phyloP scores from a whole-genome alignment of 1,284 basidiomycete species.

The Moesziomyces antarcticus region DNA sequence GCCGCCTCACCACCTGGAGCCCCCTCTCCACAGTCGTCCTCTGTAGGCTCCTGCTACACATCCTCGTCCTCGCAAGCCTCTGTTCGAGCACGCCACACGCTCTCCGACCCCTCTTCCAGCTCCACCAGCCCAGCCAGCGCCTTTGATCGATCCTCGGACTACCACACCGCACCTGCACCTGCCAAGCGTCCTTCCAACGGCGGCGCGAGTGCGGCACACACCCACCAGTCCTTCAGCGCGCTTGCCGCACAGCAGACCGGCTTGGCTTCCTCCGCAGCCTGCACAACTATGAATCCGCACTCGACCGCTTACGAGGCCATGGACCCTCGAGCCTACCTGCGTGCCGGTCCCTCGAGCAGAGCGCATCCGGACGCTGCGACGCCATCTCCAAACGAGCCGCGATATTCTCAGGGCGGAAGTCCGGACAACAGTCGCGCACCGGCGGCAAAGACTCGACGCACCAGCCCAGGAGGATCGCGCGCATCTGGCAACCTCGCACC shows the following conservation, averaged over 20 bases:
- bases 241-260: not conserved
- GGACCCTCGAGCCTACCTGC: constrained; percentile 12
- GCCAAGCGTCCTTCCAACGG: constrained; percentile 16
- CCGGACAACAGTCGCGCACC: constrained; percentile 39
- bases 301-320: constrained; percentile 7
- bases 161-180: constrained; percentile 1
- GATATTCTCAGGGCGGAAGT: constrained; percentile 10
- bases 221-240: constrained; percentile 1
- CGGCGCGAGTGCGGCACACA: not conserved
- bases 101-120: constrained; percentile 38
- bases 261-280: constrained; percentile 2
- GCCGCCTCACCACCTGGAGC: constrained; percentile 45
- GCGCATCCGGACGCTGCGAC: not conserved
- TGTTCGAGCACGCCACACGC: constrained; percentile 12
- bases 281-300: constrained; percentile 19
- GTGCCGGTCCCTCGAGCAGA: constrained; percentile 10
- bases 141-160: constrained; percentile 15
- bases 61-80: constrained; percentile 41
- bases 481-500: constrained; percentile 29
- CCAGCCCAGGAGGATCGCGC: constrained; percentile 47
- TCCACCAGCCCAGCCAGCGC: constrained; percentile 41
- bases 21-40: constrained; percentile 50
- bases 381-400: constrained; percentile 6
- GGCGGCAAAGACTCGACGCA: constrained; percentile 34
- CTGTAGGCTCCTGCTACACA: constrained; percentile 44